Base-by-base conservation (phyloP, 139 green algal species). In the Desmodesmus armatus region DNA sequence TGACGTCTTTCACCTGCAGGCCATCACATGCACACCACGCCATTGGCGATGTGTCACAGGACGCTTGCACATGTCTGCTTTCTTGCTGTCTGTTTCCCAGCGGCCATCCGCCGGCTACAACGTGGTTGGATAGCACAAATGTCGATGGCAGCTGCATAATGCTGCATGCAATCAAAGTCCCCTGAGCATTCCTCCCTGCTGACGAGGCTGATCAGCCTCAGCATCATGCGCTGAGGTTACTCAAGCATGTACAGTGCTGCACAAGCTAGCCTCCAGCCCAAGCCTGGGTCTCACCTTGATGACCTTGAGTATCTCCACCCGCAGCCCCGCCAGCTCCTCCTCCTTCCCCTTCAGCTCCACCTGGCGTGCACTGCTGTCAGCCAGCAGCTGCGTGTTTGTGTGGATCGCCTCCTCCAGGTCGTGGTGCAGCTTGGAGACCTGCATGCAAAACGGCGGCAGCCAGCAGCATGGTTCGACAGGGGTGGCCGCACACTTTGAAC, bases 341-440 rank as follows among this genome's bases (percentile, higher is more conserved):
- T 98, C 95, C 90, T 96, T 97, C 66, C 90, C 84, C 83, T 94
- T 93, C 39, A 98, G 93, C 92, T 97, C 94, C 65, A 97, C 86
- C 86, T 96, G 93, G 74, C 93, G 94, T 82, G 95, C 89, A 35
- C 75, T 89, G 90, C 97, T 98, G 53, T 98, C 94, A 4, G 94
- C 93, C 80, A 96, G 87, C 81, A 98, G 92, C 88, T 94, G 93
- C 49, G 93, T 96, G 93, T 98, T 98, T 41, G 89, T 90, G 82
- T 98, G 93, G 62, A 97, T 93, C 91, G 97, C 93, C 82, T 98
- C 96, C 80, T 97, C 94, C 60, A 98, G 90, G 78, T 97, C 95
- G 40, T 93, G 90, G 75, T 98, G 94, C 89, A 98, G 92, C 89
- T 96, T 97, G 29, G 92, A 40, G 3, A 85, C 67, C 80, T 85